These are phyloP conservation scores for Cylindrodendrum hubeiense DNA, from an alignment of 2,329 filamentous ascomycete species.

Conservation along the genomic window DNA sequence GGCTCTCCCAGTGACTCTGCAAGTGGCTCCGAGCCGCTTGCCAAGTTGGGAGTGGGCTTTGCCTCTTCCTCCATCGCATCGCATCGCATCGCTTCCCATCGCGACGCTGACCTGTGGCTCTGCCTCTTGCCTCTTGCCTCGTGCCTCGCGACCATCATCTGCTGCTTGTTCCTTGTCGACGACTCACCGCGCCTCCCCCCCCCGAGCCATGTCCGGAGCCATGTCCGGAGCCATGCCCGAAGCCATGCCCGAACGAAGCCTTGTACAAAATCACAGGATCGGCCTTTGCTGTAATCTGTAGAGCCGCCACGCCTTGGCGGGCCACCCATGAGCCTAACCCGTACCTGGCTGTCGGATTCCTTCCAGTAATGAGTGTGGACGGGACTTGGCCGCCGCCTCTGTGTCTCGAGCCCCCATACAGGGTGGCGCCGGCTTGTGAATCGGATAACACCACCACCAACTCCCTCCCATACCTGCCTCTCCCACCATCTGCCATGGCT, in stretches of 20 bases:
- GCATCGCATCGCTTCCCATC: not conserved
- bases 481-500: slow-evolving; percentile 1
- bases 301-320: slow-evolving; percentile 31
- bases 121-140: not conserved
- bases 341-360: slow-evolving; percentile 10
- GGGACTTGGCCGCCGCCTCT: slow-evolving; percentile 2
- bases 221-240: too few species aligned
- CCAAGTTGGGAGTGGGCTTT: not conserved
- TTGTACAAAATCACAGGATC: not conserved
- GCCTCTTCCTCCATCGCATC: not conserved
- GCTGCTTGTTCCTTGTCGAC: not conserved
- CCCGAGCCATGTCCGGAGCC: not conserved
- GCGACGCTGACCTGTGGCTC: too few species aligned
- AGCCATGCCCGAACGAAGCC: too few species aligned
- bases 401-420: slow-evolving; percentile 6
- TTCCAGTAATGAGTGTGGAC: slow-evolving; percentile 16
- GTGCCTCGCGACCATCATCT: too few species aligned
- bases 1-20: not conserved
- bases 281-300: not conserved
- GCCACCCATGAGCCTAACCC: slow-evolving; percentile 18
- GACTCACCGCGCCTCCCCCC: not conserved
- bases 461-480: slow-evolving; percentile 5
- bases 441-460: slow-evolving; percentile 23
- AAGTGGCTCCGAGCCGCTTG: slow-evolving; percentile 30
- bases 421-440: slow-evolving; percentile 26